A percentile compares a stretch with the other conserved stretches of the same genome.
phyloP scores from a whole-genome alignment of 1,284 basidiomycete genomes.

The Flammula alnicola region DNA sequence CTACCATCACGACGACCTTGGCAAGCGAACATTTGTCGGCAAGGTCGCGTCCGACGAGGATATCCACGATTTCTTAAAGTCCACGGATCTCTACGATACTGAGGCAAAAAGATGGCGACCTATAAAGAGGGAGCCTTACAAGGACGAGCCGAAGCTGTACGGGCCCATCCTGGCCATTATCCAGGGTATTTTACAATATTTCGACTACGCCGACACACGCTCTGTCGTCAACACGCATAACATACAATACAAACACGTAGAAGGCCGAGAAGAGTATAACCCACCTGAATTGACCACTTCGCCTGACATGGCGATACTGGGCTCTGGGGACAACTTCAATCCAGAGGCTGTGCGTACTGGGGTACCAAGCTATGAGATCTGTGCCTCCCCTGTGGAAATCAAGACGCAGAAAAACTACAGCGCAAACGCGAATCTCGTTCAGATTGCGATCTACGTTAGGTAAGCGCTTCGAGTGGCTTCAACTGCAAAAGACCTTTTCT shows the following conservation, averaged over 20 bases:
- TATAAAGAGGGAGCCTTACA: too few species aligned
- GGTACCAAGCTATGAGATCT: not conserved
- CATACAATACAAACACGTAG: not conserved
- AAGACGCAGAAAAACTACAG: conserved; percentile 1
- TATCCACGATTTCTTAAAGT: too few species aligned
- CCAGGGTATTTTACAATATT: not conserved
- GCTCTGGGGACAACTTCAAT: not conserved
- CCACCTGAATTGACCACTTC: not conserved
- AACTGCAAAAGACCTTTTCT: not conserved
- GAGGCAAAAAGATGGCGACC: too few species aligned
- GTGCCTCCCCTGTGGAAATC: conserved; percentile 3
- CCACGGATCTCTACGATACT: too few species aligned
- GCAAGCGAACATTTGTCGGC: too few species aligned
- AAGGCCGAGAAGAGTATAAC: not conserved
- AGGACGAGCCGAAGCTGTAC: conserved; percentile 20
- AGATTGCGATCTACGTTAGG: conserved; percentile 11
- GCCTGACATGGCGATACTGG: not conserved
- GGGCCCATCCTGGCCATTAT: not conserved
- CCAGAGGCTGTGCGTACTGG: not conserved
- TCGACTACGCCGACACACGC: not conserved
- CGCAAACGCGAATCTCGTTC: not conserved
- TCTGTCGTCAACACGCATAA: not conserved
- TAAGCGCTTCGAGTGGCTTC: not conserved
- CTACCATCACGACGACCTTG: too few species aligned
- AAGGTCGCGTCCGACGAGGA: too few species aligned